These are phyloP conservation scores for Jacaranda copaia DNA, from an alignment of 257 asterid species.

Conservation along the genomic window DNA sequence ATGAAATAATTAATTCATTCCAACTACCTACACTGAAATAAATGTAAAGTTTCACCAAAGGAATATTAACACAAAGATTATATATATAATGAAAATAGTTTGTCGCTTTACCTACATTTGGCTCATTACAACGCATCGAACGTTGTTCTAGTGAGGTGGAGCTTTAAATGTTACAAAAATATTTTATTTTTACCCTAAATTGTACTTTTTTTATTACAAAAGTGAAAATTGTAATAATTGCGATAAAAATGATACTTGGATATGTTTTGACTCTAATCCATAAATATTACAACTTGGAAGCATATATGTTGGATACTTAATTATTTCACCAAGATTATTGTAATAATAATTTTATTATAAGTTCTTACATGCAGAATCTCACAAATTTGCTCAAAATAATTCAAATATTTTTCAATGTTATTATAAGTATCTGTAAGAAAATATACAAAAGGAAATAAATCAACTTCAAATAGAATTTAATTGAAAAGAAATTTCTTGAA, in stretches of 20 bases:
- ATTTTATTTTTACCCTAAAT: not conserved
- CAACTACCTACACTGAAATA: too few relatives aligned
- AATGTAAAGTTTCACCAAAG: too few relatives aligned
- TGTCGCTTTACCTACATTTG: not conserved
- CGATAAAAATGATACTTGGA: not conserved
- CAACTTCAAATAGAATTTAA: not conserved
- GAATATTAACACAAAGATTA: too few relatives aligned
- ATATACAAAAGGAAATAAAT: not conserved
- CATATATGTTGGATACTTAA: not conserved
- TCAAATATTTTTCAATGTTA: not conserved
- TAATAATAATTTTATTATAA: not conserved
- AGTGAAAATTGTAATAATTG: too few relatives aligned
- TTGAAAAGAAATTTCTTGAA: not conserved
- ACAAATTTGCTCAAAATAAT: too few relatives aligned
- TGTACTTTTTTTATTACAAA: not conserved
- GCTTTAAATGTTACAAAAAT: not conserved
- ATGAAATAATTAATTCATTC: too few relatives aligned
- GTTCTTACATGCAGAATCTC: not conserved
- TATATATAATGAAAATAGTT: not conserved
- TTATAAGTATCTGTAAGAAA: not conserved
- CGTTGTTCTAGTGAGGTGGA: constrained; percentile 1
- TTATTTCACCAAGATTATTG: not conserved
- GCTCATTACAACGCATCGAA: not conserved
- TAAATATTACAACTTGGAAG: not conserved
- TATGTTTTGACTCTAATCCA: constrained; percentile 4